phyloP scores from a whole-genome alignment of 2,329 filamentous ascomycete genomes.

The Ophiostoma ips region DNA sequence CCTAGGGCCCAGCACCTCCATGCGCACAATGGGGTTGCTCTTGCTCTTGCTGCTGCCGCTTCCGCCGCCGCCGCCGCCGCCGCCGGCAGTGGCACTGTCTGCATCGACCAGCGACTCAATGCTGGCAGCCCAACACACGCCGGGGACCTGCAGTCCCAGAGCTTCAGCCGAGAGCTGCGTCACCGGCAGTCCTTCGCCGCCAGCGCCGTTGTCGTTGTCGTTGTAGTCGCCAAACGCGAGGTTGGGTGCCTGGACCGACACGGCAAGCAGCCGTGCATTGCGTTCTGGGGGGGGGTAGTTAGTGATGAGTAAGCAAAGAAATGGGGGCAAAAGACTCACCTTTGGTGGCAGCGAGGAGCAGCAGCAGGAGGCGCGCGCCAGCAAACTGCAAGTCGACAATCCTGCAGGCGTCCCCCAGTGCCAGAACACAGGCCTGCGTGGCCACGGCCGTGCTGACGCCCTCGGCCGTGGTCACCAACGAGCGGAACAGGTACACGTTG shows the following conservation, averaged over 20 bases:
- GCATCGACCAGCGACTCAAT: background rate
- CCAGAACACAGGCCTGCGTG: constrained; percentile 27
- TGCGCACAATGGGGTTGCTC: constrained; percentile 21
- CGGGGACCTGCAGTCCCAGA: background rate
- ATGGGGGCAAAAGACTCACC: background rate
- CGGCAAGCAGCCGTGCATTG: constrained; percentile 7
- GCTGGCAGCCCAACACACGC: constrained; percentile 9
- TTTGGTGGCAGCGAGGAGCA: constrained; percentile 37
- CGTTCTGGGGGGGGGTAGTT: constrained; percentile 8
- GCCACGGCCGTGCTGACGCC: constrained; percentile 39
- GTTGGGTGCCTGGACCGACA: constrained; percentile 6
- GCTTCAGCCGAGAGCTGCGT: background rate
- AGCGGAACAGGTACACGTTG: constrained; percentile 42
- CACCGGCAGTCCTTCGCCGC: background rate
- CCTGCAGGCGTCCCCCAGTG: constrained; percentile 25
- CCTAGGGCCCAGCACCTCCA: constrained; percentile 36
- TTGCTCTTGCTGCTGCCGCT: background rate
- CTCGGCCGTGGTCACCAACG: constrained; percentile 37
- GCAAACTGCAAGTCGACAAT: constrained; percentile 55
- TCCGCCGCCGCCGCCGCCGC: background rate
- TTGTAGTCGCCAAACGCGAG: constrained; percentile 3
- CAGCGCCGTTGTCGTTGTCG: background rate
- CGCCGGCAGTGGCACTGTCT: background rate
- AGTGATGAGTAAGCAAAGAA: background rate
- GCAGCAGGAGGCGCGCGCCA: constrained; percentile 43